These are phyloP conservation scores for Monosporascus sp. DNA, from an alignment of 2,329 filamentous ascomycete species.

Conservation along the genomic window DNA sequence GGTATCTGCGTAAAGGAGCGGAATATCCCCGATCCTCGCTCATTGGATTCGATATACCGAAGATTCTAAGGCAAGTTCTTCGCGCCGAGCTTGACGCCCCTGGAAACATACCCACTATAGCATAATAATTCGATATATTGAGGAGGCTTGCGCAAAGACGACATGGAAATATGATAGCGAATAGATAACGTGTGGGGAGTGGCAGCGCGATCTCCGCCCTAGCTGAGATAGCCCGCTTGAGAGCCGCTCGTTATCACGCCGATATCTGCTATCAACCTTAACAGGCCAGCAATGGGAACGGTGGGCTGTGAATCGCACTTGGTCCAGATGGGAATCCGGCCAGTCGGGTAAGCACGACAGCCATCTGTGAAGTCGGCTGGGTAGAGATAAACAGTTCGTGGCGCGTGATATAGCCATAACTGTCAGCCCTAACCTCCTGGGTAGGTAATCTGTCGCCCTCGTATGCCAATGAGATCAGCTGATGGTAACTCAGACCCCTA, in stretches of 20 bases:
- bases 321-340: neutral
- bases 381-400: neutral
- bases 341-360: neutral
- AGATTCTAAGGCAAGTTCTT: neutral
- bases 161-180: neutral
- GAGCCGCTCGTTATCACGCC: too few relatives aligned
- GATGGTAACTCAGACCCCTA: too few relatives aligned
- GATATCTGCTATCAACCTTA: too few relatives aligned
- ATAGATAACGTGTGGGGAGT: neutral
- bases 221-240: too few relatives aligned
- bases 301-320: too few relatives aligned
- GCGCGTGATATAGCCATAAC: neutral
- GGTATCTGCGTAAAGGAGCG: too few relatives aligned
- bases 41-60: neutral
- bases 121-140: neutral
- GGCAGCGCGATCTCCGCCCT: neutral
- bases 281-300: too few relatives aligned
- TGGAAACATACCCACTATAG: too few relatives aligned
- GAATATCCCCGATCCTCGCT: neutral
- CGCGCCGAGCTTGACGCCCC: neutral
- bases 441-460: too few relatives aligned
- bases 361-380: neutral
- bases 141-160: neutral
- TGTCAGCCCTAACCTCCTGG: neutral
- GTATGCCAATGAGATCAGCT: too few relatives aligned